Conservation (phyloP, 306 rosid species). For the Fagus crenata region DNA sequence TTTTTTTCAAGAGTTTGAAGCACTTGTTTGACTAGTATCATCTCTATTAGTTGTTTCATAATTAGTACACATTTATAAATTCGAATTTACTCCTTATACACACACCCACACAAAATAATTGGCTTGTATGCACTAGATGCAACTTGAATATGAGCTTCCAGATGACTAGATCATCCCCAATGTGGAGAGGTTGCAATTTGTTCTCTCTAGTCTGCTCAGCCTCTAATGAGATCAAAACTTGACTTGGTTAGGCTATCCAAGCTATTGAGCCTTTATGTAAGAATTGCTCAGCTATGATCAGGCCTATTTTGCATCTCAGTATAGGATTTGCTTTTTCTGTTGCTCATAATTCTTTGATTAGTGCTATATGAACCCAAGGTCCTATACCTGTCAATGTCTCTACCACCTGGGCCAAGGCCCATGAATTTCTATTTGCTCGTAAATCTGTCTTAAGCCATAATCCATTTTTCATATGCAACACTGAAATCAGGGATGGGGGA, state of each 20-base stretch:
- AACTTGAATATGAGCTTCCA: not conserved
- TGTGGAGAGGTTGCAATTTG: not conserved
- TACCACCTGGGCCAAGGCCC: not conserved
- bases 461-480: not conserved
- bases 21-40: not conserved
- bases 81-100: not conserved
- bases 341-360: not conserved
- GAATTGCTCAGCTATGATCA: not conserved
- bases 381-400: not conserved
- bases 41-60: not conserved
- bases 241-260: not conserved
- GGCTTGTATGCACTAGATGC: not conserved
- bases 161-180: not conserved
- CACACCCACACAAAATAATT: not conserved
- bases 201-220: not conserved
- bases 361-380: not conserved
- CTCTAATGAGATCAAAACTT: slow-evolving; percentile 2
- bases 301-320: not conserved
- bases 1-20: not conserved
- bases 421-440: not conserved
- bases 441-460: too few species aligned
- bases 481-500: not conserved
- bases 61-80: not conserved
- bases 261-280: not conserved
- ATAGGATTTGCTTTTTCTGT: not conserved